Evolutionary conservation across 1,284 basidiomycete species (phyloP), one percentile per base, ranked within the genome.

Genomic region (Paramarasmius palmivorus): DNA sequence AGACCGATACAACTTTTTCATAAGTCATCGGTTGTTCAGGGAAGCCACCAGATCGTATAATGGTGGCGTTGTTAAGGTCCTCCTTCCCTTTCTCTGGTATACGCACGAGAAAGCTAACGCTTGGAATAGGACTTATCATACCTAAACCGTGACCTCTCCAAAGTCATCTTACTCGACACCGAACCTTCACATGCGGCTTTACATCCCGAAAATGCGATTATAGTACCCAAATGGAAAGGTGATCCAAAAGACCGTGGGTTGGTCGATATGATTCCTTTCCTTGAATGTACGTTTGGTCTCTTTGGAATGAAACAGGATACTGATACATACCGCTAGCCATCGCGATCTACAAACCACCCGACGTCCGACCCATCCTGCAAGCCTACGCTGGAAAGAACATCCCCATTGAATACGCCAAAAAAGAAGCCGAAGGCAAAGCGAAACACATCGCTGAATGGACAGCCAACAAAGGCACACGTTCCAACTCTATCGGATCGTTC

Each of bases 221-320:
- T 95, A 45, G 65, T 98, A 41, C 85, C 89, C 15, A 88, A 88
- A 57, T 99, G 97, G 97, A 85, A 87, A 7, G 95, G 95, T 8
- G 84, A 90, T 53, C 73, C 84, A 0, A 74, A 78, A 23, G 93
- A 96, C 68, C 84, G 76, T 61, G 93, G 92, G 1, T 82, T 99
- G 19, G 70, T 99, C 10, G 90, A 88, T 10, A 81, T 98, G 75
- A 94, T 99, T 59, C 95, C 96, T 0, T 98, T 98, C 86, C 82
- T 99, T 7, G 96, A 99, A 76, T 94, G 93, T 94, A 68, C 47
- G 88, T 77, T 38, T n/a, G n/a, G n/a, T n/a, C n/a, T n/a, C n/a
- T n/a, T n/a, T n/a, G n/a, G n/a, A n/a, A n/a, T n/a, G n/a, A n/a
- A n/a, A n/a, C n/a, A n/a, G n/a, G n/a, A n/a, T n/a, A n/a, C n/a